Base-by-base conservation (phyloP, 371 early-diverging fungal species). In the Rhizopus delemar region DNA sequence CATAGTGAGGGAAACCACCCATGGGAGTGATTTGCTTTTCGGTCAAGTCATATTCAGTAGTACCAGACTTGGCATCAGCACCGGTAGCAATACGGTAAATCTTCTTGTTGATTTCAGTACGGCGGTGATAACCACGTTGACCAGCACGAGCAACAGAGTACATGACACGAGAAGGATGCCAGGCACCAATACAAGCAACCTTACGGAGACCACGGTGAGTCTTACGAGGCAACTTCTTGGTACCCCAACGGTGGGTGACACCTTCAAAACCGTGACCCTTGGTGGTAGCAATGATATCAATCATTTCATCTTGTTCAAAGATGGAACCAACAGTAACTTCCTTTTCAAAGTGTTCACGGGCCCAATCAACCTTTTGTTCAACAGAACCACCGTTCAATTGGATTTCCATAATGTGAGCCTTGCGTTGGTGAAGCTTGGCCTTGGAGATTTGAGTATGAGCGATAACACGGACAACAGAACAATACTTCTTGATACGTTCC, bases 141-240 rank as follows among this genome's bases (percentile, higher is more conserved):
- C 22, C 22, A 22, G 22, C 22, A 22, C 22, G 22, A 22, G 22
- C 22, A 22, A 22, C 22, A 22, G 22, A 22, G 22, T 22, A 22
- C 22, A 22, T 22, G 22, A 22, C 22, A 22, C 22, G 22, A 22
- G 22, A 96, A 75, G 99, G 99, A 88, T 99, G 99, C 99, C 99
- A 99, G 63, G 99, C 99, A 80, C 99, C 99, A 76, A 99, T 99
- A 92, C 99, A 99, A 70, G 99, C 99, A 66, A 99, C 99, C 93
- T 99, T 99, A 75, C 99, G 93, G 71, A 96, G 90, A 93, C 99
- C 99, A 83, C 94, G 94, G 86, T 98, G 98, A 46, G 99, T 98
- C 94, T 99, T 99, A 80, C 99, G 90, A 58, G 99, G 99, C 66
- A 98, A 93, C 90, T 97, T 99, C 88, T 96, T 98, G 83, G 97